Conservation (phyloP, 164 flowering plant genomes). For the Vitis rotundifolia region DNA sequence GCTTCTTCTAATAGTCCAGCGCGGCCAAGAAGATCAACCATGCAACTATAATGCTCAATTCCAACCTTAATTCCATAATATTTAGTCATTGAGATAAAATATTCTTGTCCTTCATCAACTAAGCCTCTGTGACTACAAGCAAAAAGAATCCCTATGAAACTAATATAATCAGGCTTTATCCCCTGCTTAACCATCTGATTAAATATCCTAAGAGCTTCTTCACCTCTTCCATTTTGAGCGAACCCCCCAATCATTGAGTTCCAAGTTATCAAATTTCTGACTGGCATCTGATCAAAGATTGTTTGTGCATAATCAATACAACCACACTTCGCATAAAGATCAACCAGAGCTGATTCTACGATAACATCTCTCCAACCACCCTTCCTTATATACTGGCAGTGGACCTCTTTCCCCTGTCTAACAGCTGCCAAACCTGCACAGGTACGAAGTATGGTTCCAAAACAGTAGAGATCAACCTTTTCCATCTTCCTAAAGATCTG, state of each 20-base stretch:
- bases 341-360: conserved; percentile 88
- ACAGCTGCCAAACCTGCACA: conserved; percentile 80
- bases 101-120: conserved; percentile 60
- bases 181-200: conserved; percentile 58
- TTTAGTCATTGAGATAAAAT: conserved; percentile 54
- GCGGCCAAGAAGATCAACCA: conserved; percentile 88
- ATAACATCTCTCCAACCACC: conserved; percentile 62
- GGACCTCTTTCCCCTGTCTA: conserved; percentile 81
- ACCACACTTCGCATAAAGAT: conserved; percentile 88
- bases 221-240: conserved; percentile 82
- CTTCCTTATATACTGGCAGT: conserved; percentile 75
- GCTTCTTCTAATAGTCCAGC: conserved; percentile 88
- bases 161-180: conserved; percentile 64
- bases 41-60: conserved; percentile 73
- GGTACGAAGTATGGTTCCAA: conserved; percentile 84
- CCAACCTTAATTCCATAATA: conserved; percentile 58
- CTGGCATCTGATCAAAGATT: conserved; percentile 43
- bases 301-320: conserved; percentile 52
- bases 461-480: conserved; percentile 53
- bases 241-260: conserved; percentile 83
- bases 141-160: conserved; percentile 75
- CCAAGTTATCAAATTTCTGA: conserved; percentile 76
- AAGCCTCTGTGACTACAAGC: conserved; percentile 87
- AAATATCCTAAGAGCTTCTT: conserved; percentile 58
- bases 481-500: conserved; percentile 53